Conservation (phyloP, 441 rosid species). For the Pelargonium cotyledonis region DNA sequence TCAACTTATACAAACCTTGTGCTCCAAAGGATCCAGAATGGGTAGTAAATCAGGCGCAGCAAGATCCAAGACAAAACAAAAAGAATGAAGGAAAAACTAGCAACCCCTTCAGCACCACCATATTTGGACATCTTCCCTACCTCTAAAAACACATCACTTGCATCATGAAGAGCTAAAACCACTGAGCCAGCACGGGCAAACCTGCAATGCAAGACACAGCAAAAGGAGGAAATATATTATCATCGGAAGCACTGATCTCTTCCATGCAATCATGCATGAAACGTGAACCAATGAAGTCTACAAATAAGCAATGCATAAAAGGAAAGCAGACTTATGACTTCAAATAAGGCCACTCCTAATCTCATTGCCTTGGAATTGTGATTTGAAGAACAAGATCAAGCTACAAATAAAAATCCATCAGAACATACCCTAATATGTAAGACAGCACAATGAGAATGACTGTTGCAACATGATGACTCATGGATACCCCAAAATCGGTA, state of each 20-base stretch:
- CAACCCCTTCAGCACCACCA: slow-evolving; percentile 67
- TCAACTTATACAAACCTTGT: slow-evolving; percentile 58
- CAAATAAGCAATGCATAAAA: no score
- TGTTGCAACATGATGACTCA: slow-evolving; percentile 88
- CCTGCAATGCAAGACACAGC: slow-evolving; percentile 32
- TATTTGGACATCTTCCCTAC: slow-evolving; percentile 95
- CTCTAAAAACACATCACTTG: slow-evolving; percentile 89
- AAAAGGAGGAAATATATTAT: slow-evolving; percentile 9
- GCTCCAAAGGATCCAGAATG: slow-evolving; percentile 97
- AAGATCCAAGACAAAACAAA: slow-evolving; percentile 82
- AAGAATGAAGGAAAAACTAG: slow-evolving; percentile 67
- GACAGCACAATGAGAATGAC: slow-evolving; percentile 72
- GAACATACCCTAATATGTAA: slow-evolving; percentile 66
- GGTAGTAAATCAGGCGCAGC: slow-evolving; percentile 83
- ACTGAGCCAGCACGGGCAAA: slow-evolving; percentile 82
- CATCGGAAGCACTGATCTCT: neutral
- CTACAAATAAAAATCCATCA: slow-evolving; percentile 15
- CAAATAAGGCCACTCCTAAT: neutral
- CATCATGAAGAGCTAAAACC: slow-evolving; percentile 91
- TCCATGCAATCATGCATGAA: neutral
- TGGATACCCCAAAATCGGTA: slow-evolving; percentile 91
- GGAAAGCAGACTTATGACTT: no score
- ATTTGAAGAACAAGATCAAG: slow-evolving; percentile 4
- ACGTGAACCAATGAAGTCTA: no score
- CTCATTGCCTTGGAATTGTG: slow-evolving; percentile 2